Conservation (phyloP, 495 filamentous ascomycete species). For the Trichoderma erinaceum region DNA sequence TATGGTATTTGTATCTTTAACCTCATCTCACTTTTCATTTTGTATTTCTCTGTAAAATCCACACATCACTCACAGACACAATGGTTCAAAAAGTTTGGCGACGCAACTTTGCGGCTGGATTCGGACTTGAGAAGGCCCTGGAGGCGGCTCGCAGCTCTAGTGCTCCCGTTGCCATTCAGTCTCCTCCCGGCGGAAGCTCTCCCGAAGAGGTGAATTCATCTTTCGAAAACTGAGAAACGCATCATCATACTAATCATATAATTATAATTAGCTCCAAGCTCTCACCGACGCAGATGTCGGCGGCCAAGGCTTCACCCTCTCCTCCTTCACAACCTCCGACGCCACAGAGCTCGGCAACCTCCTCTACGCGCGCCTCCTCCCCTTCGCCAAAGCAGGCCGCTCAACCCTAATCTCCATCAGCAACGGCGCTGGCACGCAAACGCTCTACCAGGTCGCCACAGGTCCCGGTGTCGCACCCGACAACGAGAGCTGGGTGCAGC, state of each 20-base stretch:
- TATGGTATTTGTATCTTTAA: not conserved
- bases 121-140: not conserved
- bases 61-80: not conserved
- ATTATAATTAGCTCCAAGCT: not conserved
- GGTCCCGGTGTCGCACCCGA: conserved; percentile 54
- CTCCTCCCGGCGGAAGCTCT: not conserved
- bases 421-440: conserved; percentile 49
- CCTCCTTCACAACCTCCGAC: conserved; percentile 56
- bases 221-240: not conserved
- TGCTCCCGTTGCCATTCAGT: not conserved
- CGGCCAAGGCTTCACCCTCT: conserved; percentile 41
- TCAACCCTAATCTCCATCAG: conserved; percentile 63
- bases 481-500: conserved; percentile 54
- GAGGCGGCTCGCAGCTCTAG: not conserved
- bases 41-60: not conserved
- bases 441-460: conserved; percentile 40
- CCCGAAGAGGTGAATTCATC: not conserved
- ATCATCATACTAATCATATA: not conserved
- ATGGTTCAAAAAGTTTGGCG: not conserved
- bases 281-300: not conserved
- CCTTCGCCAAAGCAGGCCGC: conserved; percentile 34
- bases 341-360: conserved; percentile 61
- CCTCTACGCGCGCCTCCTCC: conserved; percentile 55
- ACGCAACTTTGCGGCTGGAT: not conserved
- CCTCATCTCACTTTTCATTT: not conserved